These are phyloP conservation scores for Ustilago shanxiensis DNA, from an alignment of 1,284 basidiomycete species.

Conservation along the genomic window DNA sequence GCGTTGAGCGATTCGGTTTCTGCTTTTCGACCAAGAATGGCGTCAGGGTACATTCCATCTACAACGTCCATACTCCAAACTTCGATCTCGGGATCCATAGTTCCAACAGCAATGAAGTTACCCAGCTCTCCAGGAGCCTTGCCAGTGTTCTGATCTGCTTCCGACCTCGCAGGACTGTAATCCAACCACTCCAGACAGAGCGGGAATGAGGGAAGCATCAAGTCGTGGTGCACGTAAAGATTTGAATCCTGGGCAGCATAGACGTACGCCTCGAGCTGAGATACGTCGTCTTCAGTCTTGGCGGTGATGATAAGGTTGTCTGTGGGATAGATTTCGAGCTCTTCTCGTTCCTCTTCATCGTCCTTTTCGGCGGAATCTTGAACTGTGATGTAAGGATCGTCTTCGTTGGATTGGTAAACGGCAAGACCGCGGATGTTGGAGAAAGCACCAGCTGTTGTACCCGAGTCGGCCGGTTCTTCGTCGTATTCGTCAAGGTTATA, in stretches of 20 bases:
- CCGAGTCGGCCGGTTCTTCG: constrained; percentile 77
- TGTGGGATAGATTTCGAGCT: constrained; percentile 87
- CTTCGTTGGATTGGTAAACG: constrained; percentile 89
- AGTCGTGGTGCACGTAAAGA: constrained; percentile 96
- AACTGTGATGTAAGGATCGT: constrained; percentile 96
- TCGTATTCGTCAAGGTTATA: constrained; percentile 97
- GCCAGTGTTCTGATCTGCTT: constrained; percentile 42
- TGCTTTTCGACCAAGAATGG: constrained; percentile 86
- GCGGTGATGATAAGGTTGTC: constrained; percentile 94
- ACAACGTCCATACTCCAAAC: constrained; percentile 96
- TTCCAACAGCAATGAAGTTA: constrained; percentile 95
- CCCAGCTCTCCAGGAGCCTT: constrained; percentile 74
- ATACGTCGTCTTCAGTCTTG: constrained; percentile 97
- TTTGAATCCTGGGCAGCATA: constrained; percentile 73
- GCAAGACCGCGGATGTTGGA: constrained; percentile 95
- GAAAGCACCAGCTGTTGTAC: constrained; percentile 79
- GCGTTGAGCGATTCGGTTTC: constrained; percentile 55
- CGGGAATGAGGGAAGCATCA: constrained; percentile 97
- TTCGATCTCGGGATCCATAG: constrained; percentile 97
- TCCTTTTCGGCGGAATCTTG: constrained; percentile 80
- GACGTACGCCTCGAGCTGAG: constrained; percentile 81
- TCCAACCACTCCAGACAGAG: constrained; percentile 99
- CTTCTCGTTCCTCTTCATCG: constrained; percentile 84
- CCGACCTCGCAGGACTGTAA: constrained; percentile 77
- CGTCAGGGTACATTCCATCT: constrained; percentile 93